A percentile compares a stretch with the other conserved stretches of the same genome.
These are phyloP conservation scores for Monilinia vaccinii-corymbosi DNA, from an alignment of 2,329 filamentous ascomycete species.

Conservation along the genomic window DNA sequence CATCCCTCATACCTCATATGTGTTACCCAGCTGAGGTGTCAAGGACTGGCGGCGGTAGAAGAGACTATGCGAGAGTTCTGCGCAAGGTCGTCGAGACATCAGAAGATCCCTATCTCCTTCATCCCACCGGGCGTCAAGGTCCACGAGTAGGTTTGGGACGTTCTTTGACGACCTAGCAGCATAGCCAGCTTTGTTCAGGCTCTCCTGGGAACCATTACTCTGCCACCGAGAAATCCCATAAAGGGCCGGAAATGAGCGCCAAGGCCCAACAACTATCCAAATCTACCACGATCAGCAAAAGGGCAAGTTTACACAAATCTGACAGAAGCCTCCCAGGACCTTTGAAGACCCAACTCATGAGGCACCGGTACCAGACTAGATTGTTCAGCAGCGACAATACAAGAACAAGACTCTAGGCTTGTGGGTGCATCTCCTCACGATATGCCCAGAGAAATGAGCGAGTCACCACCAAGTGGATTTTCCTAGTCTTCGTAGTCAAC, in stretches of 20 bases:
- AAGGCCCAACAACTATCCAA: conserved; percentile 27
- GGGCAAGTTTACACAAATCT: conserved; percentile 16
- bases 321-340: not conserved
- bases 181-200: conserved; percentile 34
- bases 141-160: conserved; percentile 28
- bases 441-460: conserved; percentile 15
- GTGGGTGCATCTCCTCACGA: conserved; percentile 31
- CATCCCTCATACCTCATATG: too few relatives aligned
- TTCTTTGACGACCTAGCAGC: conserved; percentile 32
- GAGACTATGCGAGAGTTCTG: too few relatives aligned
- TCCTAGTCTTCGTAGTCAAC: conserved; percentile 31
- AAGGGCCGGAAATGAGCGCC: conserved; percentile 34
- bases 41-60: too few relatives aligned
- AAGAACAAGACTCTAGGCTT: conserved; percentile 39
- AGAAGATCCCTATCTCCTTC: conserved; percentile 30
- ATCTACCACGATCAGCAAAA: conserved; percentile 23
- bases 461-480: not conserved
- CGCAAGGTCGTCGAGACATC: conserved; percentile 37
- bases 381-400: conserved; percentile 30
- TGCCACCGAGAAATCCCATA: conserved; percentile 34
- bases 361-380: conserved; percentile 18
- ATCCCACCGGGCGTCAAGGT: conserved; percentile 31
- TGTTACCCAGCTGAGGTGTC: too few relatives aligned
- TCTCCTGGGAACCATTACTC: conserved; percentile 27
- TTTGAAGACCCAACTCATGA: conserved; percentile 14